Evolutionary conservation across 140 eudicot genomes (phyloP).

Genomic region (Anethum foeniculum): DNA sequence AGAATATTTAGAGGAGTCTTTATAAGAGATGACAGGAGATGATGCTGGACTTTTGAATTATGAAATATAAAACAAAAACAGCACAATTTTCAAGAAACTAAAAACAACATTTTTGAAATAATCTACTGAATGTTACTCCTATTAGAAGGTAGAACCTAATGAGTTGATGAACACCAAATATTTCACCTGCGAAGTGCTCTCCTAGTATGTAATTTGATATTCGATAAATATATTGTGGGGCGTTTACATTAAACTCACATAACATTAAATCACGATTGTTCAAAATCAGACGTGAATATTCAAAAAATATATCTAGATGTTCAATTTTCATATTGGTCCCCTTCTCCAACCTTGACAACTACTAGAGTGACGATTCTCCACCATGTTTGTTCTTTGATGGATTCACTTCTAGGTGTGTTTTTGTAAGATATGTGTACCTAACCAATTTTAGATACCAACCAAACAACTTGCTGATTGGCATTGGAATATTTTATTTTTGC

Average conservation of each 20-base stretch:
- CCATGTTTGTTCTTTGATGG: background rate
- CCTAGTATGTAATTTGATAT: no score
- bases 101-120: background rate
- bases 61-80: background rate
- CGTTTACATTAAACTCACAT: no score
- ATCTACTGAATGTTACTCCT: no score
- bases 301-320: background rate
- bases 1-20: constrained; percentile 51
- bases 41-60: constrained; percentile 33
- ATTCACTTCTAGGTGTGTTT: background rate
- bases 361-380: background rate
- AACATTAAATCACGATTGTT: background rate
- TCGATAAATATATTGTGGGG: background rate
- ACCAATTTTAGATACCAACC: background rate
- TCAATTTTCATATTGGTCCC: background rate
- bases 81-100: background rate
- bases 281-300: background rate
- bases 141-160: no score
- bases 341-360: background rate
- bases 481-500: background rate
- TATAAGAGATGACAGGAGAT: constrained; percentile 43
- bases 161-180: background rate
- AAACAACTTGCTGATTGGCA: background rate
- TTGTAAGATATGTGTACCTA: background rate
- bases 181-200: background rate